Evolutionary conservation across 2,329 filamentous ascomycete genomes (phyloP).

Genomic region (Pezicula carpinea): DNA sequence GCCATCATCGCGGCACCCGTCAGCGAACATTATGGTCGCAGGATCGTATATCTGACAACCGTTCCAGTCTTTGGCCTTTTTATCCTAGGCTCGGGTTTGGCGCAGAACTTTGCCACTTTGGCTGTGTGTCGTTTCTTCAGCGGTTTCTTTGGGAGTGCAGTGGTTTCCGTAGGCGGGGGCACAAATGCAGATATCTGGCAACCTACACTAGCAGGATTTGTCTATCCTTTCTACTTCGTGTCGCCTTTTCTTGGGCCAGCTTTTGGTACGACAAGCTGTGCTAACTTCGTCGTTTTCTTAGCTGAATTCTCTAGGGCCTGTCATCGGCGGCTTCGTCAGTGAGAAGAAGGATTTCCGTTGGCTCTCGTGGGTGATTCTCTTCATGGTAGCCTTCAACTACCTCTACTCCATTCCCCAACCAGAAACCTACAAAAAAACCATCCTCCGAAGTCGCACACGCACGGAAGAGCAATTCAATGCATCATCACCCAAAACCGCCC

Average conservation of each 20-base stretch:
- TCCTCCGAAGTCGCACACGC: too few species aligned
- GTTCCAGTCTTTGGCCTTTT: conserved; percentile 55
- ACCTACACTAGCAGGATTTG: conserved; percentile 24
- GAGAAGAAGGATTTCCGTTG: too few species aligned
- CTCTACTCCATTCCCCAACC: too few species aligned
- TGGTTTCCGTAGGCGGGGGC: conserved; percentile 5
- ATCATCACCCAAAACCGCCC: too few species aligned
- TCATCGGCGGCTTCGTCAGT: too few species aligned
- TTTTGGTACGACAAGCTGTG: too few species aligned
- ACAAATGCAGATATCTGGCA: conserved; percentile 44
- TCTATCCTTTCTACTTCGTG: background rate
- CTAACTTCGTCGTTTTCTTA: too few species aligned
- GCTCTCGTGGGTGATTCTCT: too few species aligned
- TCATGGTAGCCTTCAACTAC: too few species aligned
- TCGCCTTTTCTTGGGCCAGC: conserved; percentile 20
- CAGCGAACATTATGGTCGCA: conserved; percentile 54
- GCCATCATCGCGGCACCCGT: conserved; percentile 64
- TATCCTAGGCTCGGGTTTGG: conserved; percentile 51
- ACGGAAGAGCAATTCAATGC: too few species aligned
- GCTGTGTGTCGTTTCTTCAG: conserved; percentile 63
- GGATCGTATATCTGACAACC: conserved; percentile 51
- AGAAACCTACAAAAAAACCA: too few species aligned
- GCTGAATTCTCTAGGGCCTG: too few species aligned
- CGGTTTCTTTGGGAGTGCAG: conserved; percentile 49
- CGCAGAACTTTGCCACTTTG: conserved; percentile 51